These are phyloP conservation scores for Lactarius evosmus DNA, from an alignment of 768 basidiomycete species.

Conservation along the genomic window DNA sequence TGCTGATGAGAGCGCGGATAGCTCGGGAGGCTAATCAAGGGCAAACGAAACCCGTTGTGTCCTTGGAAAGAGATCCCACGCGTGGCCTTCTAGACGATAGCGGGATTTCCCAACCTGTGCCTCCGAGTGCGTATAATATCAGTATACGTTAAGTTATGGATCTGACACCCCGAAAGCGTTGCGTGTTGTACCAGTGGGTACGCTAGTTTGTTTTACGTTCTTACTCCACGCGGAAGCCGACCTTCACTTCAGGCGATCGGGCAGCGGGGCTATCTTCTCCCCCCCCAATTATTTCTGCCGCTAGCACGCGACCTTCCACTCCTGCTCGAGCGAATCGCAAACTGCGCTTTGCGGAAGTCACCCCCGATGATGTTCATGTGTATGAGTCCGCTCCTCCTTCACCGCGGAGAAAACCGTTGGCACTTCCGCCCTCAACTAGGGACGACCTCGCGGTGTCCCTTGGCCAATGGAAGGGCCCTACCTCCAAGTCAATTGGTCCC, in stretches of 20 bases:
- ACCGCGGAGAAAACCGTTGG: conserved; percentile 56
- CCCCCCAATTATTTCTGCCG: conserved; percentile 46
- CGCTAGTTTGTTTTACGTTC: not conserved
- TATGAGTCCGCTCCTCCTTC: conserved; percentile 81
- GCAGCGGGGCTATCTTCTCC: conserved; percentile 21
- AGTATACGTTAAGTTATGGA: not conserved
- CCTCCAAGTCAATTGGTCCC: not conserved
- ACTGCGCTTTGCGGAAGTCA: conserved; percentile 74
- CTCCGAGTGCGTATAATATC: conserved; percentile 7
- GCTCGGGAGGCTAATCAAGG: conserved; percentile 41
- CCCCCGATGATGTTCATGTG: conserved; percentile 71
- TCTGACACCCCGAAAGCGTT: conserved; percentile 4
- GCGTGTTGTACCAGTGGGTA: conserved; percentile 5
- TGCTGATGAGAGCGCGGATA: conserved; percentile 54
- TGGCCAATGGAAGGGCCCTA: conserved; percentile 38
- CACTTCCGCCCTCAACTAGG: conserved; percentile 51
- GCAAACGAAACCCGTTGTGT: conserved; percentile 3
- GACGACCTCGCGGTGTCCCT: conserved; percentile 38
- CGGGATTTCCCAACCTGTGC: not conserved
- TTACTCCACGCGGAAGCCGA: not conserved
- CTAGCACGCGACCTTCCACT: conserved; percentile 59
- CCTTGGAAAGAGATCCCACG: not conserved
- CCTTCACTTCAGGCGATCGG: not conserved
- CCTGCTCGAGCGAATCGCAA: conserved; percentile 42
- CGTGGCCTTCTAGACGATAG: not conserved